phyloP scores from a whole-genome alignment of 352 stramenopile species.

The Thalassiosira hispida region DNA sequence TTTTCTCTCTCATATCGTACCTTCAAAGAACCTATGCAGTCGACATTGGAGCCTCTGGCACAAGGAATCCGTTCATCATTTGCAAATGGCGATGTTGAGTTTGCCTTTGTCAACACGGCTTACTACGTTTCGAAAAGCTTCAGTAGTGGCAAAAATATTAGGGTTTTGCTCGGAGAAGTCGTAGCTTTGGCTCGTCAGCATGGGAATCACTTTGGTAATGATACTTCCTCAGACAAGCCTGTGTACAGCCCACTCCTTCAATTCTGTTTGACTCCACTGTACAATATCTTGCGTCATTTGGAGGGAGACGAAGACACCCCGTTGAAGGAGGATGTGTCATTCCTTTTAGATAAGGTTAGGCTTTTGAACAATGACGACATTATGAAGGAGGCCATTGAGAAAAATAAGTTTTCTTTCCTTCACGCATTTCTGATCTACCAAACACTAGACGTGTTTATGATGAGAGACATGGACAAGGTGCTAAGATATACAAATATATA shows the following conservation, averaged over 20 bases:
- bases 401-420: neutral
- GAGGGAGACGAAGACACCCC: neutral
- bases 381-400: slow-evolving; percentile 11
- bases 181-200: slow-evolving; percentile 15
- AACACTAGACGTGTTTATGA: slow-evolving; percentile 9
- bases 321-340: neutral
- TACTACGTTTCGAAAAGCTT: slow-evolving; percentile 15
- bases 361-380: slow-evolving; percentile 21
- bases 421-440: slow-evolving; percentile 3
- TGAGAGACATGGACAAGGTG: slow-evolving; percentile 25
- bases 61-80: slow-evolving; percentile 19
- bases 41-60: slow-evolving; percentile 19
- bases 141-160: slow-evolving; percentile 15
- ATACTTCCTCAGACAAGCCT: neutral
- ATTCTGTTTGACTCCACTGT: slow-evolving; percentile 18
- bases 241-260: slow-evolving; percentile 17
- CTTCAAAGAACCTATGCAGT: slow-evolving; percentile 26
- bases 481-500: slow-evolving; percentile 11
- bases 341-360: slow-evolving; percentile 13
- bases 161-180: slow-evolving; percentile 11
- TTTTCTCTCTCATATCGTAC: neutral
- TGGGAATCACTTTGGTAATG: slow-evolving; percentile 16
- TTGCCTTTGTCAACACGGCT: slow-evolving; percentile 7
- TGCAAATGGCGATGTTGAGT: slow-evolving; percentile 13
- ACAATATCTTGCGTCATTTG: slow-evolving; percentile 14